Base-by-base conservation (phyloP, 257 asterid species). In the Leptodermis oblonga region DNA sequence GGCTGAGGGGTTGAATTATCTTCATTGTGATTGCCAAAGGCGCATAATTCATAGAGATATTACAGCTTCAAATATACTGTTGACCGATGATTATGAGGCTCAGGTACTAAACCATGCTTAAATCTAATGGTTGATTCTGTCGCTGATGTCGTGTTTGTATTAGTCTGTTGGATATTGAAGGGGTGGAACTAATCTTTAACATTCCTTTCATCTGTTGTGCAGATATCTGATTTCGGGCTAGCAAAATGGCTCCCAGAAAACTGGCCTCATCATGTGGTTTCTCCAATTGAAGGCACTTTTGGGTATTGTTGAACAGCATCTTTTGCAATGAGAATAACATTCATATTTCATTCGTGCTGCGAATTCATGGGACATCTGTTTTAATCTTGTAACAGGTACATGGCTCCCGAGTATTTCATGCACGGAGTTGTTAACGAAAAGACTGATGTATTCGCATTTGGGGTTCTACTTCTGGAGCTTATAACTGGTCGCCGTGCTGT, bases 331-430 rank as follows among this genome's bases (percentile, higher is more conserved):
- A 10, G 17, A 14, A 33, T 51, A 30, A 62, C 46, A 2, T 20
- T 11, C 5, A 26, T 43, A 7, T 70, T 33, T 17, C 26, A 31
- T 34, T 23, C 1, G 7, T 26, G 30, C 23, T 52, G 62, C 45
- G 67, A 69, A 71, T 70, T 18, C 33, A 4, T 22, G 49, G 28
- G 11, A 56, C 51, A 9, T 41, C 4, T 20, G 28, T 25, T 37
- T 42, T 8, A 36, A 36, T 60, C 55, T 26, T 0, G 37, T 54
- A 75, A 10, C 82, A 93, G 99, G 71, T 94, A 94, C 68, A 91
- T 94, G 99, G 99, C 98, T 63, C 98, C 98, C 0, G 98, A 93
- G 70, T 93, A 93, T 67, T 93, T 93, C 86, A 90, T 93, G 98
- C 97, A 88, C 31, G 98, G 98, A 67, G 66, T 93, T 43, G 87